Evolutionary conservation across 495 filamentous ascomycete genomes (phyloP).

Genomic region (Penicillium tannophilum): DNA sequence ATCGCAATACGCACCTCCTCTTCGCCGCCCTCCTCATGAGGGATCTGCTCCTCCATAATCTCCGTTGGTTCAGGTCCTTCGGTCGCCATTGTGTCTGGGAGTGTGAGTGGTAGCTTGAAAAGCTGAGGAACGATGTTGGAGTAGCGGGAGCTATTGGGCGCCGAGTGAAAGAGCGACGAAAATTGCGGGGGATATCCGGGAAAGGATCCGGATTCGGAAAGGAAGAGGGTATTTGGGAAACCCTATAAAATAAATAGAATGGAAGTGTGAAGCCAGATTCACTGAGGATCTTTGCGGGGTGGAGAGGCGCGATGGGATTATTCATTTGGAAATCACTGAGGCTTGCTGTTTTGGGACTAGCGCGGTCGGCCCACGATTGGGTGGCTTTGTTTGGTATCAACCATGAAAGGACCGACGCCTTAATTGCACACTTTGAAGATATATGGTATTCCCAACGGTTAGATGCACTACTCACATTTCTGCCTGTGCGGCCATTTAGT

Average conservation of each 20-base stretch:
- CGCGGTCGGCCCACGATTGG: conserved; percentile 15
- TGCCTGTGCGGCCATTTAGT: too few relatives aligned
- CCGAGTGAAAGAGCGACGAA: background rate
- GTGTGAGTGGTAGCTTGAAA: conserved; percentile 5
- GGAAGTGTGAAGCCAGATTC: background rate
- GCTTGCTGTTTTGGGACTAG: conserved; percentile 39
- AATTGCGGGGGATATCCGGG: background rate
- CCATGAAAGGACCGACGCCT: background rate
- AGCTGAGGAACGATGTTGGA: background rate
- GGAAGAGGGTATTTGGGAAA: background rate
- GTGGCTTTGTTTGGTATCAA: conserved; percentile 1
- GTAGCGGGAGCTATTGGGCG: conserved; percentile 4
- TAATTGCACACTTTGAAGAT: background rate
- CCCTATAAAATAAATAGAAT: background rate
- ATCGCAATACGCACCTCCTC: conserved; percentile 43
- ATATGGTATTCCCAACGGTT: background rate
- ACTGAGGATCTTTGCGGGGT: conserved; percentile 19
- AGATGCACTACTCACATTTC: background rate
- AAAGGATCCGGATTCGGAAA: background rate
- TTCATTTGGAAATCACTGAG: conserved; percentile 19
- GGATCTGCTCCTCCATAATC: conserved; percentile 43
- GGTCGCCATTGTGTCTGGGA: conserved; percentile 25
- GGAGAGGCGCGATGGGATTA: conserved; percentile 20
- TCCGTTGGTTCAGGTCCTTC: conserved; percentile 33
- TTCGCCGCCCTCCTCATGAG: conserved; percentile 44